Base-by-base conservation (phyloP, 2,329 filamentous ascomycete genomes). In the Coniochaeta sp. region DNA sequence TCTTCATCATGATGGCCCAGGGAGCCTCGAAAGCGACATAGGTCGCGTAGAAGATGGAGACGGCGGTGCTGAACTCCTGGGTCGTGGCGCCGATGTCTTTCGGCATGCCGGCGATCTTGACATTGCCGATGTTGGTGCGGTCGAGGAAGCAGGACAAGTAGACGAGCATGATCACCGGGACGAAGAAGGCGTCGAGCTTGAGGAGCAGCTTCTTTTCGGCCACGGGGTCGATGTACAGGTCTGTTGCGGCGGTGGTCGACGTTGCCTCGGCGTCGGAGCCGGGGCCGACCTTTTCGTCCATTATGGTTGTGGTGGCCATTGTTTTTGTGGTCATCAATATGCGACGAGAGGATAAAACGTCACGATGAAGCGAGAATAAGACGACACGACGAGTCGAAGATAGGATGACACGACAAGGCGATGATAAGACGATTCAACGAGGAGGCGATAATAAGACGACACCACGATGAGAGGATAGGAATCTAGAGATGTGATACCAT, bases 121-220 rank as follows among this genome's bases (percentile, higher is more conserved):
- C 79, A 65, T 82, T 82, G 56, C 78, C 77, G 69, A 84, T 82
- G 64, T 81, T 82, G 22, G 74, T 74, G 59, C 83, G 75, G 68
- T 86, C 83, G 44, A 84, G 71, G 65, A 81, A 83, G 62, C 78
- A 82, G 4, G 76, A 75, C 22, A 86, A 66, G 62, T 83, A 86
- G 5, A 84, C 74, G 55, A 82, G 68, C 76, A 82, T 83, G 61
- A 65, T 62, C 56, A 65, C 58, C n/a, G 72, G 72, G 3, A 71
- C 67, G 22, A 73, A 69, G 57, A 67, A 67, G 17, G 65, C 38
- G 57, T 74, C 72, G 6, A 74, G 69, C 59, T 74, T 74, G 43
- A 64, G 59, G 16, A 74, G 64, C 5, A 73, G 67, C 36, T 67
- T 69, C 12, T 62, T 60, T 62, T 74, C 72, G 12, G 65, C 66